Base-by-base conservation (phyloP, 2,329 filamentous ascomycete genomes). In the Lasiodiplodia sp. region DNA sequence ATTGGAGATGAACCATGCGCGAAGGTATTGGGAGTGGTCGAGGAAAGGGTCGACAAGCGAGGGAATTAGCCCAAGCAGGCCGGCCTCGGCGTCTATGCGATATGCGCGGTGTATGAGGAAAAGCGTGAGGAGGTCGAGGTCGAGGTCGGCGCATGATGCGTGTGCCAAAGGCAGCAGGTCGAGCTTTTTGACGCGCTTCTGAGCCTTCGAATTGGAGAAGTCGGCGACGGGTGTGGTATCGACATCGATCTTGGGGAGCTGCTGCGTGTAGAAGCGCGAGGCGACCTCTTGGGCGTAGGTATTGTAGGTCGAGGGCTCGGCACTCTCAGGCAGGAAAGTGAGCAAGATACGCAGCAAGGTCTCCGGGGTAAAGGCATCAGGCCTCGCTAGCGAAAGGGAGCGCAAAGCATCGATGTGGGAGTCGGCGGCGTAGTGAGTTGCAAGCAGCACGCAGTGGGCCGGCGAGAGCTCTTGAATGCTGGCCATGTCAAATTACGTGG, bases 321-420 rank as follows among this genome's bases (percentile, higher is more conserved):
- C 76, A 53, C 87, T 90, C 78, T 95, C 92, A 31, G 93, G 93
- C 0, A 96, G 84, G 75, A 91, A 92, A 23, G 90, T 92, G 56
- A 96, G 85, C 25, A 96, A 81, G 66, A 96, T 89, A 55, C 91
- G 89, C 69, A 96, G 83, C 28, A 92, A 77, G 16, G 93, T 81
- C 68, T 91, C 88, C 55, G 87, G 85, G 34, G 86, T 84, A 67
- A 96, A 83, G 47, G 90, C 84, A 67, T 86, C 82, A 66, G 81
- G 79, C 72, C 91, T 82, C 49, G 84, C 82, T 25, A 86, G 83
- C 65, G 88, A 85, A 70, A 96, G 83, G 66, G 83, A 83, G 68
- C 86, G 84, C 69, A 96, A 81, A 71, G 86, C 85, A 72, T 85
- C 78, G 73, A 94, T 83, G 76, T 94, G 87, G 75, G 88, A 85